Evolutionary conservation across 2,329 filamentous ascomycete species (phyloP).

Genomic region (Sarocladium kiliense): DNA sequence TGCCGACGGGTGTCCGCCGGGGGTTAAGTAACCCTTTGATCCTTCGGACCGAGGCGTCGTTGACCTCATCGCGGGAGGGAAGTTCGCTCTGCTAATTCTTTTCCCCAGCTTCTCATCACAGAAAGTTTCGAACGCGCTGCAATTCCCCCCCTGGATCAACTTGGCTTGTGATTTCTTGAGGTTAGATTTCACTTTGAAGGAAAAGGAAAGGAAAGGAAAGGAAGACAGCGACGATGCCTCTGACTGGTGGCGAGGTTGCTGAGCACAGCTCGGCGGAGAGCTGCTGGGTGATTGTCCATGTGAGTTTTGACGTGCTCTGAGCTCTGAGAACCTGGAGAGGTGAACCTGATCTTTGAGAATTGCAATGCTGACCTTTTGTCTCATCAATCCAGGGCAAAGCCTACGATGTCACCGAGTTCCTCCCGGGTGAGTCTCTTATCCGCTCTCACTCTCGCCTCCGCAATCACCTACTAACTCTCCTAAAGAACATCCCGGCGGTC

Average conservation of each 20-base stretch:
- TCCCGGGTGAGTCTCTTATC: slow-evolving; percentile 53
- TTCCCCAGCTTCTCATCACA: not conserved
- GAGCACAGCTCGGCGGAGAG: slow-evolving; percentile 77
- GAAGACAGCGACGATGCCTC: slow-evolving; percentile 27
- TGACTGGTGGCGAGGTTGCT: slow-evolving; percentile 49
- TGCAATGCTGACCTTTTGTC: slow-evolving; percentile 6
- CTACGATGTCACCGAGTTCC: slow-evolving; percentile 85
- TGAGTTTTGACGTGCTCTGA: too few species aligned
- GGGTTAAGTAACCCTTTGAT: too few species aligned
- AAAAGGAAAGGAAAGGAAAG: not conserved
- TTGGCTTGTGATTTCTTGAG: too few species aligned
- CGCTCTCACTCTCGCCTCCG: not conserved
- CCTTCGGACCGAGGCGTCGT: too few species aligned
- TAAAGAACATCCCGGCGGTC: slow-evolving; percentile 78
- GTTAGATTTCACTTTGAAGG: too few species aligned
- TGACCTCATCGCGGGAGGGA: too few species aligned
- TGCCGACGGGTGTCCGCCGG: too few species aligned
- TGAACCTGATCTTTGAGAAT: too few species aligned
- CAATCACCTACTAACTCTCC: slow-evolving; percentile 1
- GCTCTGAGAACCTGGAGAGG: too few species aligned
- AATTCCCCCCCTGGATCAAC: too few species aligned
- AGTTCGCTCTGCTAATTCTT: not conserved
- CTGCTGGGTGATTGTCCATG: slow-evolving; percentile 89
- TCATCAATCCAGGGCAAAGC: slow-evolving; percentile 56
- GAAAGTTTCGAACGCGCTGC: too few species aligned